Evolutionary conservation across 2,329 filamentous ascomycete genomes (phyloP).

Genomic region (Aureobasidium musti): DNA sequence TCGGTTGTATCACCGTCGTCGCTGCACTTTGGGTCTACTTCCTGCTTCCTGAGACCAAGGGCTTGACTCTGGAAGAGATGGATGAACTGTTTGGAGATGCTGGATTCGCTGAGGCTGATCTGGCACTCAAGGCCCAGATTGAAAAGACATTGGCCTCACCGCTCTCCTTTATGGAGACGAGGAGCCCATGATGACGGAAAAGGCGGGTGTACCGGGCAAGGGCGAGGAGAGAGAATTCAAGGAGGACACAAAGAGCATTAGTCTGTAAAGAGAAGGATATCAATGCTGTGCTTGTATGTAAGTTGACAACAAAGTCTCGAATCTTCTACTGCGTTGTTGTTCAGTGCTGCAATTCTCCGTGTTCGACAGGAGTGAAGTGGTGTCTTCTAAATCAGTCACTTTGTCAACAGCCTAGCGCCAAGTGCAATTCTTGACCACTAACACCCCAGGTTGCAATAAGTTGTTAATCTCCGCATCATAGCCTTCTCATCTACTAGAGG

Average conservation of each 20-base stretch:
- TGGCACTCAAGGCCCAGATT: slow-evolving; percentile 31
- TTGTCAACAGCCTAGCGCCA: too few species aligned
- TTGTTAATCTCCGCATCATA: too few species aligned
- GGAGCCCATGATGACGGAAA: slow-evolving; percentile 11
- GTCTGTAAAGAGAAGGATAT: not conserved
- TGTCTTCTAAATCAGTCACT: too few species aligned
- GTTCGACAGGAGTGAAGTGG: too few species aligned
- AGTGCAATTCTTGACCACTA: too few species aligned
- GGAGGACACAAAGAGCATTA: slow-evolving; percentile 10
- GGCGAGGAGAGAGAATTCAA: slow-evolving; percentile 20
- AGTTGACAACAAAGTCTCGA: not conserved
- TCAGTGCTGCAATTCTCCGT: not conserved
- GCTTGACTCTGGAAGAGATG: slow-evolving; percentile 37
- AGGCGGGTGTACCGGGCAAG: not conserved
- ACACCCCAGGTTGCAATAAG: too few species aligned
- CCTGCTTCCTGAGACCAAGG: slow-evolving; percentile 38
- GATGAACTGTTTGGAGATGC: slow-evolving; percentile 36
- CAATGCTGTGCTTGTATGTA: not conserved
- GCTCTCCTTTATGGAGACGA: slow-evolving; percentile 31
- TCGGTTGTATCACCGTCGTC: slow-evolving; percentile 32
- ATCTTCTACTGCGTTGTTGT: not conserved
- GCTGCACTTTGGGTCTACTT: slow-evolving; percentile 35
- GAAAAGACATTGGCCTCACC: slow-evolving; percentile 33
- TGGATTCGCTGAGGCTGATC: slow-evolving; percentile 39
- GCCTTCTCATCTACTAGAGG: too few species aligned